These are phyloP conservation scores for Ogataea methanolica DNA, from an alignment of 805 yeast species.

Conservation along the genomic window DNA sequence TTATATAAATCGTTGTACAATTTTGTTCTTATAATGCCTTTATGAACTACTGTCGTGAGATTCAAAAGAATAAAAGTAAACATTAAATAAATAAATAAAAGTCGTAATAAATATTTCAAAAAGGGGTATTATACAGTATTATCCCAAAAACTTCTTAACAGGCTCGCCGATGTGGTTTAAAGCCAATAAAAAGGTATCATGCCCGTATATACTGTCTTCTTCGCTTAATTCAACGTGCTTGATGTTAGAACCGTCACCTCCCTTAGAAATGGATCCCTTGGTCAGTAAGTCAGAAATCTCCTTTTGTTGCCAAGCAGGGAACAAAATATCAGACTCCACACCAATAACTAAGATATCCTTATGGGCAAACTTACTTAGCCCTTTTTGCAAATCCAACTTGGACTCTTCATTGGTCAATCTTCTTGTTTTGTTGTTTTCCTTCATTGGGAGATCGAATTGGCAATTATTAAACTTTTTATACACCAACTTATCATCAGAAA, in stretches of 20 bases:
- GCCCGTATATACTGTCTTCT: conserved; percentile 80
- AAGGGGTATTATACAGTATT: not conserved
- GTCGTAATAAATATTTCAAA: not conserved
- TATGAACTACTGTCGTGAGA: too few species aligned
- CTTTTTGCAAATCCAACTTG: conserved; percentile 55
- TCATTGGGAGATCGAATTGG: conserved; percentile 44
- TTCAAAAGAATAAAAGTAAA: too few species aligned
- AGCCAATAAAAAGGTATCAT: conserved; percentile 83
- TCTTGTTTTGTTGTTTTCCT: conserved; percentile 44
- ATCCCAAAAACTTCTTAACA: conserved; percentile 55
- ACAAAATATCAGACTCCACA: conserved; percentile 86
- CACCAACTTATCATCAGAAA: conserved; percentile 23
- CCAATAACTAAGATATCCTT: conserved; percentile 77
- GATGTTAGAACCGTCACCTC: conserved; percentile 37
- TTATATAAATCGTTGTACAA: too few species aligned
- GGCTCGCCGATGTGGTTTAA: conserved; percentile 78
- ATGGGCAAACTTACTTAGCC: conserved; percentile 58
- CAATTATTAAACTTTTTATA: conserved; percentile 29
- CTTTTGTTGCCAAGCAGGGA: conserved; percentile 93
- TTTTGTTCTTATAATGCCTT: too few species aligned
- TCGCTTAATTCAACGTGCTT: conserved; percentile 71
- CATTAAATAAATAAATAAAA: too few species aligned
- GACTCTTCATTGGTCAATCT: conserved; percentile 52
- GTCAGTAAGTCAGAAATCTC: conserved; percentile 65
- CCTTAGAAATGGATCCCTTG: conserved; percentile 28